Percentiles rank a stretch among this genome's conserved stretches.
phyloP scores from a whole-genome alignment of 2,329 filamentous ascomycete genomes.

The Fonsecaea multimorphosa region DNA sequence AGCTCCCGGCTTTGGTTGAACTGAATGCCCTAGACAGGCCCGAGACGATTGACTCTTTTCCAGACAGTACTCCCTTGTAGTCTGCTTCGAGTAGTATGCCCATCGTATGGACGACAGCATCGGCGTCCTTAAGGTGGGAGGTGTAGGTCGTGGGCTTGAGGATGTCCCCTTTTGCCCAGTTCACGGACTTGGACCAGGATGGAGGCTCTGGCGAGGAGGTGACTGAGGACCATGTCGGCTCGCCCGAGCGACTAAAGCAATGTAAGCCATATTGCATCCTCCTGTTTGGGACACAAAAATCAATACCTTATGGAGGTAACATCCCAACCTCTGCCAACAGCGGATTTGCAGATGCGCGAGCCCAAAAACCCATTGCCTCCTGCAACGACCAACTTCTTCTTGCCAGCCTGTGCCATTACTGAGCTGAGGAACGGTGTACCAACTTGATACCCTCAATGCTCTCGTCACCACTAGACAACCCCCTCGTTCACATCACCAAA shows the following conservation, averaged over 20 bases:
- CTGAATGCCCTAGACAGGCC: conserved; percentile 82
- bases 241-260: conserved; percentile 77
- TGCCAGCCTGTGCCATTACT: conserved; percentile 45
- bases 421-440: background rate
- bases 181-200: conserved; percentile 79
- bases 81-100: conserved; percentile 96
- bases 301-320: conserved; percentile 87
- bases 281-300: background rate
- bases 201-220: conserved; percentile 74
- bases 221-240: conserved; percentile 82
- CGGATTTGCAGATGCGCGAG: conserved; percentile 86
- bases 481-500: background rate
- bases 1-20: conserved; percentile 63
- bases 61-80: conserved; percentile 90
- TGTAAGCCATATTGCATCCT: conserved; percentile 8
- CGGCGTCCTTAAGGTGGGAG: conserved; percentile 74
- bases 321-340: conserved; percentile 83
- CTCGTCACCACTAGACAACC: background rate
- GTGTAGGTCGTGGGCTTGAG: conserved; percentile 81
- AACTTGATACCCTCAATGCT: background rate
- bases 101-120: conserved; percentile 92
- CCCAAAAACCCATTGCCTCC: conserved; percentile 91
- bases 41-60: conserved; percentile 78
- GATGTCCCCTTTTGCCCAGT: conserved; percentile 88
- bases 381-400: conserved; percentile 85